These are phyloP conservation scores for Floccularia luteovirens DNA, from an alignment of 768 basidiomycete genomes.

Conservation along the genomic window DNA sequence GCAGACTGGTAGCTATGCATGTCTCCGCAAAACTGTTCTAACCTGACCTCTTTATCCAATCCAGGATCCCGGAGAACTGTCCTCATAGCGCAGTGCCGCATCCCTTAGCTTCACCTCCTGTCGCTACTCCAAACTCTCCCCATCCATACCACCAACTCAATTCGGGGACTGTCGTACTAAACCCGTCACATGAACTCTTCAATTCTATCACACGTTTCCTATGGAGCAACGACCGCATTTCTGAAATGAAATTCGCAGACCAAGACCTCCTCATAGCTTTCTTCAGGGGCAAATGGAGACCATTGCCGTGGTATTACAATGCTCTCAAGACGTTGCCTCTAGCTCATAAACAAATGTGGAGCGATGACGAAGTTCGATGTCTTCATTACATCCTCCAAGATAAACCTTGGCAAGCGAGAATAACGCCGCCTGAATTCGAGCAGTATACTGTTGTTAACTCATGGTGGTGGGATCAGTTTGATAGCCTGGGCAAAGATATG, in stretches of 20 bases:
- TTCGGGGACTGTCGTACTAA: slow-evolving; percentile 81
- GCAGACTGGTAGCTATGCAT: slow-evolving; percentile 57
- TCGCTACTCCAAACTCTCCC: slow-evolving; percentile 35
- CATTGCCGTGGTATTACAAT: slow-evolving; percentile 85
- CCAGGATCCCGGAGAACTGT: slow-evolving; percentile 88
- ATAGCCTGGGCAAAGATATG: slow-evolving; percentile 36
- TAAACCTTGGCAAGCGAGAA: slow-evolving; percentile 75
- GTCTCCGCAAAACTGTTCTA: slow-evolving; percentile 15
- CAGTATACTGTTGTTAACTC: slow-evolving; percentile 46
- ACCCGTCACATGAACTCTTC: slow-evolving; percentile 56
- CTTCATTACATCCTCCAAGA: slow-evolving; percentile 82
- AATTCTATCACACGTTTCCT: slow-evolving; percentile 50
- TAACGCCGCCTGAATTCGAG: slow-evolving; percentile 24
- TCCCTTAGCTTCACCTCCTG: slow-evolving; percentile 33
- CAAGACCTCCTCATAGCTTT: slow-evolving; percentile 84
- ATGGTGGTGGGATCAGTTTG: slow-evolving; percentile 82
- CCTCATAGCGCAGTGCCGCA: slow-evolving; percentile 56
- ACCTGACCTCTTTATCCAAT: slow-evolving; percentile 6
- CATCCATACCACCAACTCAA: slow-evolving; percentile 83
- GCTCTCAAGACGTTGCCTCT: slow-evolving; percentile 78
- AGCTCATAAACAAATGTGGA: slow-evolving; percentile 73
- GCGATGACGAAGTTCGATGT: slow-evolving; percentile 78
- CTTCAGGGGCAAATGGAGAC: slow-evolving; percentile 74
- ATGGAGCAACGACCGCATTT: slow-evolving; percentile 28
- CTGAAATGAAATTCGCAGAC: slow-evolving; percentile 66